Percentiles rank a stretch among this genome's conserved stretches.
These are phyloP conservation scores for Hortiboletus flavorubellus DNA, from an alignment of 768 basidiomycete genomes.

Conservation along the genomic window DNA sequence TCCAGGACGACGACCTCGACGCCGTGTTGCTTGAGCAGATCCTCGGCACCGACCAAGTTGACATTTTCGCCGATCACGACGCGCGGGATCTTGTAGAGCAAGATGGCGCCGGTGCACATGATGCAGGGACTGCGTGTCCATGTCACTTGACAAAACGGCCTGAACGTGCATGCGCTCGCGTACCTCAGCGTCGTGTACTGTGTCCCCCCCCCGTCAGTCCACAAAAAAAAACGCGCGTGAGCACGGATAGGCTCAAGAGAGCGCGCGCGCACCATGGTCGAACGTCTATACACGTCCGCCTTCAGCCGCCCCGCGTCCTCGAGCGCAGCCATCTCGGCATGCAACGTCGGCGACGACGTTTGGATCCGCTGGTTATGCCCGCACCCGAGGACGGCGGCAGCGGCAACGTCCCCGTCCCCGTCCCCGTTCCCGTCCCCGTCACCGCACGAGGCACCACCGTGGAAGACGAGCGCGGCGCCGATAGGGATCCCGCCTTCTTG, in stretches of 20 bases:
- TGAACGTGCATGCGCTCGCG: too few species aligned
- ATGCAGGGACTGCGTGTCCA: constrained; percentile 44
- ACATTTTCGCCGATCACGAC: constrained; percentile 64
- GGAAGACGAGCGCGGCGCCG: constrained; percentile 46
- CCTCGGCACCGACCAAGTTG: constrained; percentile 53
- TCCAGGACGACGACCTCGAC: constrained; percentile 52
- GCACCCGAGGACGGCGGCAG: constrained; percentile 35
- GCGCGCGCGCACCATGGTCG: constrained; percentile 39
- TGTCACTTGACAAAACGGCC: too few species aligned
- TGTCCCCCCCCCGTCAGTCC: neutral
- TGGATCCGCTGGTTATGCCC: constrained; percentile 47
- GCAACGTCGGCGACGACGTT: constrained; percentile 39
- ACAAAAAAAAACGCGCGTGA: too few species aligned
- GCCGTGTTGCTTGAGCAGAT: constrained; percentile 47
- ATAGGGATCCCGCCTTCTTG: constrained; percentile 62
- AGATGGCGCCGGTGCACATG: constrained; percentile 63
- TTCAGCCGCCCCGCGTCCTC: constrained; percentile 52
- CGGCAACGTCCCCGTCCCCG: too few species aligned
- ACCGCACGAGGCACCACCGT: neutral
- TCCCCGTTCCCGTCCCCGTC: too few species aligned
- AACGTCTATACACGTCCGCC: constrained; percentile 42
- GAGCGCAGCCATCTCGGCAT: constrained; percentile 48
- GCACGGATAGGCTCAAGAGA: too few species aligned
- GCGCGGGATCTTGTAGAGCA: constrained; percentile 62
- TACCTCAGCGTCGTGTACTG: neutral